Conservation (phyloP, 2,329 filamentous ascomycete genomes). For the Pseudopithomyces maydicus region DNA sequence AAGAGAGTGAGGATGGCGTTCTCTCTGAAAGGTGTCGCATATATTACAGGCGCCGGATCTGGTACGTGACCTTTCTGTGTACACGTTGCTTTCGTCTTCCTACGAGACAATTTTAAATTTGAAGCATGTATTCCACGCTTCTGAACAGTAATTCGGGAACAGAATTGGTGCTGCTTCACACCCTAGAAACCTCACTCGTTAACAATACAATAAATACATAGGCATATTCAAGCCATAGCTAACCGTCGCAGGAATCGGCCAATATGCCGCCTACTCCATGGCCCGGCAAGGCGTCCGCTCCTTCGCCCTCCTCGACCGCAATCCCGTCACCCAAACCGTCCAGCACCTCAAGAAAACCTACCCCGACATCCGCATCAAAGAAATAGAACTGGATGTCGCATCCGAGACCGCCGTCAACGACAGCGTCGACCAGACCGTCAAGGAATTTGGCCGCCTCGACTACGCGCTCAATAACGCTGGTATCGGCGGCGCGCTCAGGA, state of each 20-base stretch:
- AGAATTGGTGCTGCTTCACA: too few relatives aligned
- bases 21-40: slow-evolving; percentile 53
- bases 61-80: slow-evolving; percentile 36
- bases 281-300: slow-evolving; percentile 55
- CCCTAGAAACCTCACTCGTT: too few relatives aligned
- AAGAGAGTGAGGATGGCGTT: slow-evolving; percentile 37
- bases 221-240: background rate
- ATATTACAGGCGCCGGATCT: slow-evolving; percentile 56
- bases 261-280: slow-evolving; percentile 53
- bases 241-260: slow-evolving; percentile 54
- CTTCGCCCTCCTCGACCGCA: slow-evolving; percentile 56
- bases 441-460: slow-evolving; percentile 59
- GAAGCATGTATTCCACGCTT: too few relatives aligned
- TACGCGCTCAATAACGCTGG: slow-evolving; percentile 63
- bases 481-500: slow-evolving; percentile 49
- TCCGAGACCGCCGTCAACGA: slow-evolving; percentile 50
- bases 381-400: slow-evolving; percentile 54
- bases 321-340: slow-evolving; percentile 40
- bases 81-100: too few relatives aligned
- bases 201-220: too few relatives aligned
- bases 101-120: too few relatives aligned
- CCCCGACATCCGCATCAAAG: slow-evolving; percentile 49
- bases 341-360: slow-evolving; percentile 43
- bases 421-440: slow-evolving; percentile 49
- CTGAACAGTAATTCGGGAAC: too few relatives aligned